Percentiles rank a stretch among this genome's conserved stretches.
Conservation (phyloP, 164 flowering plant genomes). For the Umbellularia californica region DNA sequence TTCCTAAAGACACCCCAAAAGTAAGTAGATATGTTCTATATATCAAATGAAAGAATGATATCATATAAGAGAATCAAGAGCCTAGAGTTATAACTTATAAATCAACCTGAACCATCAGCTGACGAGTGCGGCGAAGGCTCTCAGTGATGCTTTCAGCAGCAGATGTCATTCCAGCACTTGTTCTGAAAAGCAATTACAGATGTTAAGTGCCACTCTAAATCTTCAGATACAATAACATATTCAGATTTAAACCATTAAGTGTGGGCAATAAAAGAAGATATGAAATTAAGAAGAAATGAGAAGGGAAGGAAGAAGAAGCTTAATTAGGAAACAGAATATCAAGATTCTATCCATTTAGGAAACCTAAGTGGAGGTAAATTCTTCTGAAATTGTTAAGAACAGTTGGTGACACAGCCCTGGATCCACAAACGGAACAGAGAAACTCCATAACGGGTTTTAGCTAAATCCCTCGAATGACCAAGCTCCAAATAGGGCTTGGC, state of each 20-base stretch:
- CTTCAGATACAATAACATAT: neutral
- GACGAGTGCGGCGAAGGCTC: constrained; percentile 87
- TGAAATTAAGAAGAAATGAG: no score
- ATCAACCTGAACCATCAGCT: constrained; percentile 85
- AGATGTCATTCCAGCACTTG: constrained; percentile 93
- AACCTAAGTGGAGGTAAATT: no score
- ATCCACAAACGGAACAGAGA: no score
- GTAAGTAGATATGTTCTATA: neutral
- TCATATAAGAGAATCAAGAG: neutral
- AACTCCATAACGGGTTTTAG: no score
- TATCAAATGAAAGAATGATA: neutral
- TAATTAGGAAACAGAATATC: neutral
- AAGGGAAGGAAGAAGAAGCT: no score
- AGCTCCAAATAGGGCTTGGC: no score
- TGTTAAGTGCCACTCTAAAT: neutral
- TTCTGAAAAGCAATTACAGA: constrained; percentile 39
- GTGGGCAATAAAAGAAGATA: neutral
- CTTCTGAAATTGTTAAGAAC: no score
- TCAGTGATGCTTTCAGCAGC: constrained; percentile 95
- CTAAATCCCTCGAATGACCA: no score
- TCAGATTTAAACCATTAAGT: neutral
- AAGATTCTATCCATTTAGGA: no score
- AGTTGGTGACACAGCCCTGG: no score
- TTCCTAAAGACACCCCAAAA: constrained; percentile 44
- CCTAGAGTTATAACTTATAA: neutral